Evolutionary conservation across 345 rosid species (phyloP), one percentile per base, ranked within the genome.

Genomic region (Arabidopsis suecica): DNA sequence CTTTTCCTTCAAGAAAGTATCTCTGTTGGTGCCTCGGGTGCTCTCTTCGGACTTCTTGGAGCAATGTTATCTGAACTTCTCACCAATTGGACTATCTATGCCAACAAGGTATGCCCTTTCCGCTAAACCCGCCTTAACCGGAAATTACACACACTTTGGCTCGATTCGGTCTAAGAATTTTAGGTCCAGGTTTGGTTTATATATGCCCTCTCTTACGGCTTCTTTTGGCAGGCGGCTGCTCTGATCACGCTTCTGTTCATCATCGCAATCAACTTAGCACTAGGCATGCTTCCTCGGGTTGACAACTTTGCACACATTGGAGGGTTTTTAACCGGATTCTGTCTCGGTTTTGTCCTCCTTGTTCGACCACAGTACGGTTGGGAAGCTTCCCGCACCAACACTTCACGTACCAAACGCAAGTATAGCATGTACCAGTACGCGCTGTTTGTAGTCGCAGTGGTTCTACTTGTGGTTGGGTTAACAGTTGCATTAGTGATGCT

Each of bases 1-100:
- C 86, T 94, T 20, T 94, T 94, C 78, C 84, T 81, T 57, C 88
- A 73, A 74, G 54, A n/a, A 13, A 89, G 82, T 65, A 93, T 91
- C 66, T 91, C 98, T 47, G 99, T 96, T 25, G 99, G 99, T 82
- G 99, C 99, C 32, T 95, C 99, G 7, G 98, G 99, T 74, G 99
- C 99, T 70, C 87, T 96, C 71, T 96, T 96, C 28, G 99, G 99
- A 69, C 98, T 96, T 80, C 90, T 96, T 56, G 95, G 95, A 14
- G 98, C 99, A 12, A 93, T 91, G 97, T 73, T 93, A 60, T 89
- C 99, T 0, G 99, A 96, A 83, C 96, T 96, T 63, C 87, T 90
- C 56, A 93, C 96, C 41, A 96, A 96, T 77, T 96, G 99, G 99
- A 88, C 93, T 18, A 96, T 93, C 73, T 96, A 96, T 44, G 76